phyloP scores from a whole-genome alignment of 768 basidiomycete genomes.

The Daedaleopsis nitida region DNA sequence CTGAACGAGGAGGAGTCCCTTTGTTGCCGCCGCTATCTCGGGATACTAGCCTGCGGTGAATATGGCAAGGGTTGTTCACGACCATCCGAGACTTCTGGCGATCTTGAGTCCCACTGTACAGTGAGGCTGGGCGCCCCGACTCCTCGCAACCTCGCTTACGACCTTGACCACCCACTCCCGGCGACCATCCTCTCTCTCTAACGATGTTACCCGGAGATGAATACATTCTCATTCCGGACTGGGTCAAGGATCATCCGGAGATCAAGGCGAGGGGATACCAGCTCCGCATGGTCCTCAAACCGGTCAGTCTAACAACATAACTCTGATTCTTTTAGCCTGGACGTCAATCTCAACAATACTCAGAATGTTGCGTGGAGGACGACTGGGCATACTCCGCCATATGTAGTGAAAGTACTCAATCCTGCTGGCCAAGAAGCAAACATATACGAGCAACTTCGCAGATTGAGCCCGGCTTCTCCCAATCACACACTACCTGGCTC shows the following conservation, averaged over 20 bases:
- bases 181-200: no score
- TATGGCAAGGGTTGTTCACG: no score
- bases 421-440: neutral
- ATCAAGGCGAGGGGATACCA: neutral
- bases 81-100: no score
- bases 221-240: neutral
- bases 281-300: neutral
- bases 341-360: neutral
- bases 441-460: neutral
- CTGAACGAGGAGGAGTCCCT: no score
- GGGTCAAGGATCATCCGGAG: neutral
- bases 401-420: slow-evolving; percentile 1
- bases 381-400: neutral
- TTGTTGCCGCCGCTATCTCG: no score
- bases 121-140: no score
- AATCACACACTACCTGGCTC: neutral
- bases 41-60: no score
- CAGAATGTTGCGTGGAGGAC: neutral
- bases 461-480: neutral
- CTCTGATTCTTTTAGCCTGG: neutral
- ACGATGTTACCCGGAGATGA: no score
- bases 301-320: neutral
- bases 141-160: no score
- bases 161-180: no score
- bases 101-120: no score